These are phyloP conservation scores for Kwoniella shivajii DNA, from an alignment of 1,284 basidiomycete genomes.

Conservation along the genomic window DNA sequence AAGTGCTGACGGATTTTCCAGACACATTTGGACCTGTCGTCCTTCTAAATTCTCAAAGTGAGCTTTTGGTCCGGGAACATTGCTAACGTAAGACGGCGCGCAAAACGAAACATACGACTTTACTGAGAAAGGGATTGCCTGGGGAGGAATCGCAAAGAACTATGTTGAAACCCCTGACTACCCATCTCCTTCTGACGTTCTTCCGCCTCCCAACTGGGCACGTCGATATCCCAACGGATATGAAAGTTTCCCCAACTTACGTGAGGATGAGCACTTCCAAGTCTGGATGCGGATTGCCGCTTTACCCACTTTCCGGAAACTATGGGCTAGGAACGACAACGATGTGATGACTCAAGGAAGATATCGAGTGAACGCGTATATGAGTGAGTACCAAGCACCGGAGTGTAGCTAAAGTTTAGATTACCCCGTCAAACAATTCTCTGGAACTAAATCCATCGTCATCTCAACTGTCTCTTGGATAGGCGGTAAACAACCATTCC, in stretches of 20 bases:
- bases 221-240: conserved; percentile 74
- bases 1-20: conserved; percentile 43
- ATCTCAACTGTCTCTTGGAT: conserved; percentile 98
- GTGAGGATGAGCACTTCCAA: conserved; percentile 88
- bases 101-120: conserved; percentile 69
- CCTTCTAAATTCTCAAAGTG: conserved; percentile 59
- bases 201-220: conserved; percentile 92
- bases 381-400: conserved; percentile 64
- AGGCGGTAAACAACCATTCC: conserved; percentile 88
- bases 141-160: conserved; percentile 91
- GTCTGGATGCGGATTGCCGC: conserved; percentile 99
- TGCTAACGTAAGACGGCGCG: conserved; percentile 53
- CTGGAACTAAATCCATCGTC: conserved; percentile 94
- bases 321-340: conserved; percentile 88
- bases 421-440: conserved; percentile 88
- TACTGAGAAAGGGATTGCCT: conserved; percentile 80
- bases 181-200: conserved; percentile 62
- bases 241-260: conserved; percentile 73
- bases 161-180: conserved; percentile 67
- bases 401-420: conserved; percentile 59
- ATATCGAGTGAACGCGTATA: conserved; percentile 75
- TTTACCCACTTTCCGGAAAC: conserved; percentile 92
- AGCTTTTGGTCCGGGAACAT: too few relatives aligned
- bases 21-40: conserved; percentile 76
- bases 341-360: conserved; percentile 70